Percentiles rank a stretch among this genome's conserved stretches.
Conservation (phyloP, 768 basidiomycete species). For the Rhodotorula diobovata region DNA sequence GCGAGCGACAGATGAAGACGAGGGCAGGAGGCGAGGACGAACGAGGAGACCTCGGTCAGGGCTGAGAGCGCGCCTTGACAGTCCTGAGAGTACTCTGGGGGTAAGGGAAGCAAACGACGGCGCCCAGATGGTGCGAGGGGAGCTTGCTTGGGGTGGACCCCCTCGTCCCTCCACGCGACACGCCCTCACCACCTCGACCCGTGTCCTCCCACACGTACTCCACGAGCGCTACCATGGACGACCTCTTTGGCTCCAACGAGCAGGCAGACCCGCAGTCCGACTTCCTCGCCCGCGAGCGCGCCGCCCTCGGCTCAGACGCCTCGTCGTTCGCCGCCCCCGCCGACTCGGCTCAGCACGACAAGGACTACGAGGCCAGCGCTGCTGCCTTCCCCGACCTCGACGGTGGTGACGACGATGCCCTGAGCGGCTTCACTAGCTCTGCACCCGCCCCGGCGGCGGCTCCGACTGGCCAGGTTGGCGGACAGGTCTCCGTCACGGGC, state of each 20-base stretch:
- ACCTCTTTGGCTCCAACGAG: conserved; percentile 25
- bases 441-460: conserved; percentile 71
- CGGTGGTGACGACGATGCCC: conserved; percentile 55
- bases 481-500: conserved; percentile 72
- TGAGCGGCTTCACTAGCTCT: conserved; percentile 48
- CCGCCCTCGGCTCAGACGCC: conserved; percentile 26
- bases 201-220: background rate
- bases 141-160: no score
- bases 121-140: no score
- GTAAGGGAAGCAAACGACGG: no score
- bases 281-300: conserved; percentile 39
- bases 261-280: conserved; percentile 20
- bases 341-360: conserved; percentile 54
- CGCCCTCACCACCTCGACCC: background rate
- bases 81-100: no score
- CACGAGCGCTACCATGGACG: conserved; percentile 24
- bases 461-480: conserved; percentile 58
- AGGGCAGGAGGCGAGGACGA: no score
- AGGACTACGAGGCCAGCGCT: conserved; percentile 76
- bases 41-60: no score
- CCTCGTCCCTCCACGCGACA: background rate
- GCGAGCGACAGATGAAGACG: no score
- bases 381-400: conserved; percentile 76
- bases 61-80: no score
- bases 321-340: background rate